Evolutionary conservation across 1,284 basidiomycete genomes (phyloP).

Genomic region (Melampsora abietis-canadensis): DNA sequence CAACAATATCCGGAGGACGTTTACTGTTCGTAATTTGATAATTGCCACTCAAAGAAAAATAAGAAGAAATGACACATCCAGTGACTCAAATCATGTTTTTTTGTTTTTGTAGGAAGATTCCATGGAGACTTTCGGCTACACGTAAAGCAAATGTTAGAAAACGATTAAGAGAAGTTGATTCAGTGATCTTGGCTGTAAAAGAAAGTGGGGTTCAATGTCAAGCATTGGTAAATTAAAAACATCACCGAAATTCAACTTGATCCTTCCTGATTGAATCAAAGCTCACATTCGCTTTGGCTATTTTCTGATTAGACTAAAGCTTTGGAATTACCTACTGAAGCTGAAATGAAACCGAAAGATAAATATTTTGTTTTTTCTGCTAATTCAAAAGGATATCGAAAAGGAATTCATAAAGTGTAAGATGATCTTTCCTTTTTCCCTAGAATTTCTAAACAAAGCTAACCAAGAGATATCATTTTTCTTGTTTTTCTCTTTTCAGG

Average conservation of each 20-base stretch:
- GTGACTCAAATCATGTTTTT: no score
- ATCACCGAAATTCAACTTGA: not conserved
- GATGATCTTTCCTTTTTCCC: not conserved
- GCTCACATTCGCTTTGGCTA: no score
- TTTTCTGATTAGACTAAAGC: slow-evolving; percentile 31
- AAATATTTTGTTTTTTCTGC: slow-evolving; percentile 44
- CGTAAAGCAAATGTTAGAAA: slow-evolving; percentile 43
- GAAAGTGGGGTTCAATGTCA: slow-evolving; percentile 40
- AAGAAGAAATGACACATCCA: no score
- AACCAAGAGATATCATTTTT: not conserved
- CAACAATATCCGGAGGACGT: not conserved
- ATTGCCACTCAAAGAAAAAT: no score
- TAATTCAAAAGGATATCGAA: slow-evolving; percentile 42
- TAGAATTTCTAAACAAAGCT: not conserved
- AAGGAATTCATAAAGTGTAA: slow-evolving; percentile 45
- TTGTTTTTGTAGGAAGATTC: slow-evolving; percentile 32
- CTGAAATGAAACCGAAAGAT: slow-evolving; percentile 42
- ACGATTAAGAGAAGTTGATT: slow-evolving; percentile 43
- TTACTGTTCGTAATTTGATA: not conserved
- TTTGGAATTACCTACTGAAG: slow-evolving; percentile 40
- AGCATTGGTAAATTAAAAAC: slow-evolving; percentile 40
- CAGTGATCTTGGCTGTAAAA: slow-evolving; percentile 39
- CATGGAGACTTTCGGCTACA: slow-evolving; percentile 42
- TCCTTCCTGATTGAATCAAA: no score
- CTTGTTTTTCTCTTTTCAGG: not conserved